These are phyloP conservation scores for Selaginella moellendorffii DNA, from an alignment of 75 land plant genomes.

Conservation along the genomic window DNA sequence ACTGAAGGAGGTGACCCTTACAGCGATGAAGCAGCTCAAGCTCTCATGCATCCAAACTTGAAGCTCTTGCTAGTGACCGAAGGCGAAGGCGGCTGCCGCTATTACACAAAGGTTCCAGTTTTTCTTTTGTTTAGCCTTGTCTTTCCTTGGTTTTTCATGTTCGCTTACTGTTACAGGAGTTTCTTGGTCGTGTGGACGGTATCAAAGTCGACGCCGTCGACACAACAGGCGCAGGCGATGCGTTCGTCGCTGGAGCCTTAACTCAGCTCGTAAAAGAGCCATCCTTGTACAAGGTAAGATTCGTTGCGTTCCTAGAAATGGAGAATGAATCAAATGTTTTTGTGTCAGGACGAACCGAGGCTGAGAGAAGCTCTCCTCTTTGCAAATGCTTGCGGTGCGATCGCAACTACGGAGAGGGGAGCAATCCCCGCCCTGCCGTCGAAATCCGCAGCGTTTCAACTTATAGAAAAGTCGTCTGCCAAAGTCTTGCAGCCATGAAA, in stretches of 20 bases:
- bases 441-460: conserved; percentile 30
- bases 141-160: no score
- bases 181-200: conserved; percentile 11
- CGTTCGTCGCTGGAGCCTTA: conserved; percentile 6
- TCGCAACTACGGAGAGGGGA: conserved; percentile 42
- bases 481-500: no score
- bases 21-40: neutral
- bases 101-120: neutral
- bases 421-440: conserved; percentile 62
- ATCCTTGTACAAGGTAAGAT: conserved; percentile 9
- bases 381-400: conserved; percentile 62
- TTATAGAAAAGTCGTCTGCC: conserved; percentile 13
- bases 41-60: neutral
- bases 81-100: neutral
- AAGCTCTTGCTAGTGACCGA: neutral
- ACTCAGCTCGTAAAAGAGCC: conserved; percentile 11
- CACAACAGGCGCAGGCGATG: conserved; percentile 38
- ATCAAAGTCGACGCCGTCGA: conserved; percentile 2
- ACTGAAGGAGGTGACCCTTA: conserved; percentile 42
- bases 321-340: neutral
- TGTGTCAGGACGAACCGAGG: conserved; percentile 41
- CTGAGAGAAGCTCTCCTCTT: conserved; percentile 38
- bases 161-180: conserved; percentile 44
- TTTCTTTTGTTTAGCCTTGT: no score
- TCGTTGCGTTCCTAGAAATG: neutral